A percentile compares a stretch with the other conserved stretches of the same genome.
Conservation (phyloP, 2,329 filamentous ascomycete genomes). For the Aureobasidium vineae region DNA sequence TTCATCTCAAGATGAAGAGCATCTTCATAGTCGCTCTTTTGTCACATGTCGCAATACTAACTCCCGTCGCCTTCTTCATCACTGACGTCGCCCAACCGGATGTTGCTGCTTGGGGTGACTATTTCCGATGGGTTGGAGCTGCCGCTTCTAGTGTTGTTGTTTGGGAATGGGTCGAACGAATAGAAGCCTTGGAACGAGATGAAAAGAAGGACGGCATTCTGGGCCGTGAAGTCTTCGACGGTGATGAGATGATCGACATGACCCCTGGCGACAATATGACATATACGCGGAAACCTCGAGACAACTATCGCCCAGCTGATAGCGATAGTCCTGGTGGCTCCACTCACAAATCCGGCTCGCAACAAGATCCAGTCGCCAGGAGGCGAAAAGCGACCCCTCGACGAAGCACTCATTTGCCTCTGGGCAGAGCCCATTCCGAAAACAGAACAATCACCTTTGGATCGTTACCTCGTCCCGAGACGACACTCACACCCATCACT, state of each 20-base stretch:
- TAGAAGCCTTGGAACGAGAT: conserved; percentile 86
- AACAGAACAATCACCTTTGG: conserved; percentile 30
- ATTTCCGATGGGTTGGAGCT: conserved; percentile 93
- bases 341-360: conserved; percentile 12
- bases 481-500: conserved; percentile 4
- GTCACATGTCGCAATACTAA: conserved; percentile 76
- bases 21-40: conserved; percentile 77
- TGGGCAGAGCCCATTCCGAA: conserved; percentile 37
- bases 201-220: conserved; percentile 93
- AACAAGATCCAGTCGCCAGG: conserved; percentile 30
- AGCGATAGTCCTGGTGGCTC: conserved; percentile 37
- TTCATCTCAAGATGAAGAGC: conserved; percentile 86
- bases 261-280: conserved; percentile 58
- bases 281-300: conserved; percentile 36
- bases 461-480: conserved; percentile 29
- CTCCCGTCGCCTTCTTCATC: conserved; percentile 90
- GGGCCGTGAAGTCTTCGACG: conserved; percentile 87
- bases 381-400: conserved; percentile 31
- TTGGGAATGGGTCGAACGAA: conserved; percentile 97
- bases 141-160: conserved; percentile 94
- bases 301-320: conserved; percentile 29
- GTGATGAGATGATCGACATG: conserved; percentile 83
- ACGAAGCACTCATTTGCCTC: conserved; percentile 35
- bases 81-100: conserved; percentile 82
- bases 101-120: conserved; percentile 90